Evolutionary conservation across 345 rosid genomes (phyloP).

Genomic region (Syzygium grande): DNA sequence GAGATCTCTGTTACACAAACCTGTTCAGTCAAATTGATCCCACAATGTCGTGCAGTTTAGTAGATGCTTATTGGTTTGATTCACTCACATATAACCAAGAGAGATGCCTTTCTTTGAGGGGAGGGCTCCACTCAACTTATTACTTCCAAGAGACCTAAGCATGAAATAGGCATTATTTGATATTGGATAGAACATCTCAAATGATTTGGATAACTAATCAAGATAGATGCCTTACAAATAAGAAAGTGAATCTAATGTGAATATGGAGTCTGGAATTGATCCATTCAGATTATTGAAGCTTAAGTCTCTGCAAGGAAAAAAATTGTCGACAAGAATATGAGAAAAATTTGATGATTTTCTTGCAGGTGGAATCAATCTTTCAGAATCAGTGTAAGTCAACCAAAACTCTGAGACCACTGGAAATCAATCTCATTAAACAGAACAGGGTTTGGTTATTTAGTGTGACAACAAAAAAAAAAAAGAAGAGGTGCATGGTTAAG

Average conservation of each 20-base stretch:
- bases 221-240: slow-evolving; percentile 32
- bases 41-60: background rate
- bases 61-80: background rate
- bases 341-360: background rate
- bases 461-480: background rate
- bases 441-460: background rate
- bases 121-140: slow-evolving; percentile 39
- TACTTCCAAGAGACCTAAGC: slow-evolving; percentile 51
- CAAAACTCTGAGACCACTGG: background rate
- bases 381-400: background rate
- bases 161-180: background rate
- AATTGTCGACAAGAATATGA: slow-evolving; percentile 17
- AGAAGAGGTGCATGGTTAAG: background rate
- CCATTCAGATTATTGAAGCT: slow-evolving; percentile 5
- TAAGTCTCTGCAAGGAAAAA: slow-evolving; percentile 27
- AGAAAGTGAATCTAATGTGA: slow-evolving; percentile 24
- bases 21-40: background rate
- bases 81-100: slow-evolving; percentile 47
- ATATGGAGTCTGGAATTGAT: slow-evolving; percentile 26
- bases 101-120: slow-evolving; percentile 30
- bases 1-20: slow-evolving; percentile 41
- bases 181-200: background rate
- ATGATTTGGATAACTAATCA: background rate
- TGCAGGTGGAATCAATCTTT: background rate
- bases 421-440: background rate